Percentiles rank a stretch among this genome's conserved stretches.
Evolutionary conservation across 371 early-diverging fungal species (phyloP).

Genomic region (Catenaria anguillulae): DNA sequence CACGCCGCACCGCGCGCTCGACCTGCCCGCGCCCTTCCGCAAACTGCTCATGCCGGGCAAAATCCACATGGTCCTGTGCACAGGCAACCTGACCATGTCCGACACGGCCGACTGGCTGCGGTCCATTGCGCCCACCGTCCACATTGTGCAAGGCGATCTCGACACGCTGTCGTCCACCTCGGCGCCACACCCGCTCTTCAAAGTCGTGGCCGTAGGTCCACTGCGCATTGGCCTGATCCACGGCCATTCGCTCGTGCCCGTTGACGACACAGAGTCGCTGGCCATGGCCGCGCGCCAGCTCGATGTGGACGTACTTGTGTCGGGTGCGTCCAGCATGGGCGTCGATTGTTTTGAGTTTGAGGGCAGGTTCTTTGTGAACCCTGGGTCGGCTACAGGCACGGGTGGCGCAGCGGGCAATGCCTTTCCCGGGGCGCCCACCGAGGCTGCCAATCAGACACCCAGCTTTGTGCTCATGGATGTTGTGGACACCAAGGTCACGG

Average conservation of each 20-base stretch:
- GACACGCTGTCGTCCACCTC: constrained; percentile 23
- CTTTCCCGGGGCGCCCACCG: background rate
- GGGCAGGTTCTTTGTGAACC: constrained; percentile 80
- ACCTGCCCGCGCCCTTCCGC: constrained; percentile 77
- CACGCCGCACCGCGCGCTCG: constrained; percentile 77
- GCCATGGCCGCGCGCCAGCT: constrained; percentile 65
- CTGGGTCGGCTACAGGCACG: constrained; percentile 79
- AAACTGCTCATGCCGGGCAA: constrained; percentile 83
- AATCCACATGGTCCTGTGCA: constrained; percentile 85
- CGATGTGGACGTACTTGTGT: constrained; percentile 77
- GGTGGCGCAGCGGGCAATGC: constrained; percentile 6
- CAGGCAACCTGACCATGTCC: constrained; percentile 71
- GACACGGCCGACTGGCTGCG: constrained; percentile 74
- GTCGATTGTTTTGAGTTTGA: constrained; percentile 72
- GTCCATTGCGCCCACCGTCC: constrained; percentile 62
- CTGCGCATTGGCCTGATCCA: constrained; percentile 70
- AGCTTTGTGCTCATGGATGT: constrained; percentile 91
- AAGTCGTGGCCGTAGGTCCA: constrained; percentile 55
- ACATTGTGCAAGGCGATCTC: constrained; percentile 67
- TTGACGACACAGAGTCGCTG: constrained; percentile 68
- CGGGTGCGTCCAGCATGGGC: constrained; percentile 75
- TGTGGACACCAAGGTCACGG: constrained; percentile 52
- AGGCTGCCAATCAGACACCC: constrained; percentile 33
- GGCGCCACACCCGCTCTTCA: constrained; percentile 37
- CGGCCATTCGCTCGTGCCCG: constrained; percentile 80